Percentiles rank a stretch among this genome's conserved stretches.
phyloP scores from a whole-genome alignment of 2,329 filamentous ascomycete genomes.

The Colletotrichum falcatum region DNA sequence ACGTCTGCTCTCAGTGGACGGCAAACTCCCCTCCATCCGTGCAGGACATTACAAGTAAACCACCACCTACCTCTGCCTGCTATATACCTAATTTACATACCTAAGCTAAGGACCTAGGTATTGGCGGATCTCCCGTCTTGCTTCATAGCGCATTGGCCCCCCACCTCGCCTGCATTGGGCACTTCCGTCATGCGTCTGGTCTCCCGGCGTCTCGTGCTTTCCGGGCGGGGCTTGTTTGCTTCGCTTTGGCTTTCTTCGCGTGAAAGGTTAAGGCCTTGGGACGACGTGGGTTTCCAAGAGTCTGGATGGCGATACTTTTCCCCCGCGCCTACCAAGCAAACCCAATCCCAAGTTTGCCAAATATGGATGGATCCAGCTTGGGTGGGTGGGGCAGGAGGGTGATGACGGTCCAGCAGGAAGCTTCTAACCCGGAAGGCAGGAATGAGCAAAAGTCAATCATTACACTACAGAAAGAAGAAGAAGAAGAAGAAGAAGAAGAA shows the following conservation, averaged over 20 bases:
- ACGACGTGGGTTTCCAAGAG: constrained; percentile 31
- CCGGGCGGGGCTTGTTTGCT: neutral
- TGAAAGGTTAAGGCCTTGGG: neutral
- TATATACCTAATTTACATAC: neutral
- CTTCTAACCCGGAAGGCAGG: neutral
- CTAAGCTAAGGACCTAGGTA: too few species aligned
- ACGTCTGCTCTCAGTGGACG: neutral
- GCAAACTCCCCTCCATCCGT: neutral
- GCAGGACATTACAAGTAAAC: neutral
- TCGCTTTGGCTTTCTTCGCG: neutral
- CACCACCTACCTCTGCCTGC: neutral
- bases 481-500: too few species aligned
- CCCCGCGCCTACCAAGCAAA: neutral
- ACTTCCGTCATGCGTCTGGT: constrained; percentile 22
- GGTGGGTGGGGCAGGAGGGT: neutral
- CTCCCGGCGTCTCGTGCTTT: constrained; percentile 7
- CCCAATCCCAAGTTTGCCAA: neutral
- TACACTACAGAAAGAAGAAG: neutral
- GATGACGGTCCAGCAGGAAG: neutral
- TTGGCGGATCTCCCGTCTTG: constrained; percentile 32
- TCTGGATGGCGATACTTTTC: neutral
- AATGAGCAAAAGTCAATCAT: neutral
- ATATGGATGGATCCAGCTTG: neutral
- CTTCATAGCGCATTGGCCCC: constrained; percentile 3
- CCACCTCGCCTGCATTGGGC: constrained; percentile 10